Evolutionary conservation across 2,329 filamentous ascomycete genomes (phyloP), one percentile per base, ranked within the genome.

Genomic region (Microcera coccophila): DNA sequence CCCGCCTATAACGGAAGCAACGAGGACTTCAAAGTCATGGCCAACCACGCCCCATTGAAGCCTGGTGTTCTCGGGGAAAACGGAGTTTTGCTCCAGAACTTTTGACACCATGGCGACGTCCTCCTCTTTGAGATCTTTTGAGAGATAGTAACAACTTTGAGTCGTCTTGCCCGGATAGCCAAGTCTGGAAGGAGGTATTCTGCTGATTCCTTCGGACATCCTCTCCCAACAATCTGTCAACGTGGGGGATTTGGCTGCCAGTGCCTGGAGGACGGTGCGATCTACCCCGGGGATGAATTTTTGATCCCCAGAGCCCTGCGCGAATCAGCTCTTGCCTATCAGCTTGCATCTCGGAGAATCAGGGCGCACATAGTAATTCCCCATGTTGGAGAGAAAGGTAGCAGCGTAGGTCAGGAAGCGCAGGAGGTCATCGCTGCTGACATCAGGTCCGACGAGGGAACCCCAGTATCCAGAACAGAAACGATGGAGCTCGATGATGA

Each of bases 31-130:
- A 52, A 72, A 78, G 38, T 65, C 68, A 2, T 22, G 32, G 57
- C 63, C 22, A 40, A 55, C 44, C 3, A 39, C 47, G n/a, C 36
- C 36, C 39, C 62, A 44, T 16, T 38, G 63, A 36, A 82, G 55
- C 46, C 79, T 66, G 0, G 78, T 82, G 50, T 82, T 82, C 53
- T 81, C 77, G n/a, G 76, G 65, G 4, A 72, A 67, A 10, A 81
- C 62, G 9, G 66, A 67, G 40, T 75, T 70, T 40, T 70, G 62
- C 48, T 76, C 72, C 48, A 81, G 64, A 21, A 73, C 64, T 24
- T 70, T 66, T 8, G 75, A 73, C 28, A 81, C 67, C 12, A 67
- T 59, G n/a, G 67, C 66, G 41, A 81, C 76, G 41, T 81, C 77
- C 18, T 71, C 63, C 52, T 74, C 68, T 1, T 67, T 72, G 45